phyloP scores from a whole-genome alignment of 1,139 yeast genomes.

The Protomyces pachydermus region DNA sequence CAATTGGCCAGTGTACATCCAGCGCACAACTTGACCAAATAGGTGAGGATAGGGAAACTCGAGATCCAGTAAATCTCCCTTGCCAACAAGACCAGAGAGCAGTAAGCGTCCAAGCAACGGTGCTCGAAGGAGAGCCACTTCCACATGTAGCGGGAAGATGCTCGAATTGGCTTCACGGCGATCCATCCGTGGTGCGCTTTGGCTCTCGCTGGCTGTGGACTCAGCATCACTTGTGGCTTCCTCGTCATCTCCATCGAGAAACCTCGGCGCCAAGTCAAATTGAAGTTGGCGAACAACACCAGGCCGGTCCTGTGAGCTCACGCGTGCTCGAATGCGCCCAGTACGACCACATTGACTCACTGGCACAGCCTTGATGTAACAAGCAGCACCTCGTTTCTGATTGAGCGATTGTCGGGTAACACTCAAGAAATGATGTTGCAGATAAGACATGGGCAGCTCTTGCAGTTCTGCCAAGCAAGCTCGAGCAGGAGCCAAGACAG shows the following conservation, averaged over 20 bases:
- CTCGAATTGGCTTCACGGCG: neutral
- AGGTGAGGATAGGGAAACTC: conserved; percentile 13
- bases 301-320: neutral
- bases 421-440: neutral
- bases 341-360: neutral
- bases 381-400: conserved; percentile 2
- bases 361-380: conserved; percentile 3
- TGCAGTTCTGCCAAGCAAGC: neutral
- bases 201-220: neutral
- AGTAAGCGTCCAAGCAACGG: conserved; percentile 16
- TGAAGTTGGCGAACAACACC: neutral
- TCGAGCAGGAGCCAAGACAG: neutral
- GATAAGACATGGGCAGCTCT: conserved; percentile 5
- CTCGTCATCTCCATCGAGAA: neutral
- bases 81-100: conserved; percentile 3
- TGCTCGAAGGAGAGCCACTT: conserved; percentile 14
- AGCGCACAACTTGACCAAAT: conserved; percentile 7
- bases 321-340: neutral
- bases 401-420: neutral
- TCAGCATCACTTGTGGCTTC: neutral
- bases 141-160: conserved; percentile 14
- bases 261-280: neutral
- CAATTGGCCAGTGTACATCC: conserved; percentile 20
- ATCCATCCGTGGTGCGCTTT: neutral
- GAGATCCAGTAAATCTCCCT: conserved; percentile 16